These are phyloP conservation scores for Penicillium cinerascens DNA, from an alignment of 495 filamentous ascomycete species.

Conservation along the genomic window DNA sequence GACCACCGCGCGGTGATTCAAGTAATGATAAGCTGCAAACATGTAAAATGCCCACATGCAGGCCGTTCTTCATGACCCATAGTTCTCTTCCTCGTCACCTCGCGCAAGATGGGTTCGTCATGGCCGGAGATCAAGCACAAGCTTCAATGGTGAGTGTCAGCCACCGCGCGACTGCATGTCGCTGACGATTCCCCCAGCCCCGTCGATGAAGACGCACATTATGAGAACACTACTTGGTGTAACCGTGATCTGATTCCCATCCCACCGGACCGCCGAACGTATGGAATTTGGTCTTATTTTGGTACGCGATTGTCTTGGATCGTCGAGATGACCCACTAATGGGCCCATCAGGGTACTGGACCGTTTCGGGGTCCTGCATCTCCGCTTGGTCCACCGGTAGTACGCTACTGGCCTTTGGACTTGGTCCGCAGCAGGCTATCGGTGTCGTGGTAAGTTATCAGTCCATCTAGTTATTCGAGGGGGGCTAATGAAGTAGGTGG, in stretches of 20 bases:
- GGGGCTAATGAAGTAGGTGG: background rate
- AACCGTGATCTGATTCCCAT: constrained; percentile 6
- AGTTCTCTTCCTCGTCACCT: background rate
- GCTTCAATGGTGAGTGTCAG: constrained; percentile 3
- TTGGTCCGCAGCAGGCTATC: constrained; percentile 3
- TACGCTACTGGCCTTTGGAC: constrained; percentile 1
- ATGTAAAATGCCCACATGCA: background rate
- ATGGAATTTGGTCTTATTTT: constrained; percentile 7
- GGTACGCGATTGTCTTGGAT: background rate
- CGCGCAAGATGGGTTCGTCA: constrained; percentile 5
- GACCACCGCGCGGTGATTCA: background rate
- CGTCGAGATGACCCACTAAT: background rate
- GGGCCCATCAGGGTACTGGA: background rate
- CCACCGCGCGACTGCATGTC: background rate
- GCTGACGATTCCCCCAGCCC: background rate
- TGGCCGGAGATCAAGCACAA: background rate
- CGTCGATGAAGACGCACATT: constrained; percentile 1
- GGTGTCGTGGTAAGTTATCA: background rate
- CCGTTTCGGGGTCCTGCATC: constrained; percentile 5
- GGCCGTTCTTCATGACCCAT: background rate
- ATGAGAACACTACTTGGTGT: constrained; percentile 7
- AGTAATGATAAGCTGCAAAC: background rate
- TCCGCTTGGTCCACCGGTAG: constrained; percentile 7
- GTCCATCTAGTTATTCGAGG: background rate
- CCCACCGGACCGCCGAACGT: constrained; percentile 1